Evolutionary conservation across 2,329 filamentous ascomycete species (phyloP).

Genomic region (Penicillium sp.): DNA sequence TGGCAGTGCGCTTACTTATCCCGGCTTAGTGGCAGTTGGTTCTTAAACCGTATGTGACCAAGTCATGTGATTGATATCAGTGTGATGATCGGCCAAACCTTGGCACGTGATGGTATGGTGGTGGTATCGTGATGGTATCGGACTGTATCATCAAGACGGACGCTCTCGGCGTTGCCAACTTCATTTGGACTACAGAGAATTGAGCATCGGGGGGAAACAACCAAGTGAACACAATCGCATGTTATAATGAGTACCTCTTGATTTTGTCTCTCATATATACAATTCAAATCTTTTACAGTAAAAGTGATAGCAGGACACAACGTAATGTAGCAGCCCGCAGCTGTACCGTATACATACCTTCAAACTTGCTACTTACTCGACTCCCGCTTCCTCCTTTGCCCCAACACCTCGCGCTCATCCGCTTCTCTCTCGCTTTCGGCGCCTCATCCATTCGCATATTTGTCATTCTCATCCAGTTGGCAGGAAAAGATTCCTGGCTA

Average conservation of each 20-base stretch:
- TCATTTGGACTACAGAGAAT: constrained; percentile 5
- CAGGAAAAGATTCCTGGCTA: constrained; percentile 21
- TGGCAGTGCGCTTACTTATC: constrained; percentile 20
- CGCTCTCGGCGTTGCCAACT: constrained; percentile 6
- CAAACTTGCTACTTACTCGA: constrained; percentile 21
- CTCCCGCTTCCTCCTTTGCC: constrained; percentile 22
- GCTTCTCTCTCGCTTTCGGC: constrained; percentile 14
- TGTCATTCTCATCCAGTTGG: constrained; percentile 15
- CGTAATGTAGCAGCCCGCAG: constrained; percentile 9
- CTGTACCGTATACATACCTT: constrained; percentile 22
- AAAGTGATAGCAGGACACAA: background rate
- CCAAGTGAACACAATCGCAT: constrained; percentile 1
- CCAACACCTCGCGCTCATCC: constrained; percentile 19
- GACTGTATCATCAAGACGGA: constrained; percentile 2
- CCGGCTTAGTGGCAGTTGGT: constrained; percentile 14
- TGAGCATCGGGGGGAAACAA: background rate
- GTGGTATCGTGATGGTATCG: constrained; percentile 1
- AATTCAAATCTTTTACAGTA: background rate
- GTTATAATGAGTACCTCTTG: background rate
- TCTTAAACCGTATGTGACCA: constrained; percentile 3
- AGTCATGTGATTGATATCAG: background rate
- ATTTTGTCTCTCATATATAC: background rate
- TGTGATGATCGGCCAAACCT: background rate
- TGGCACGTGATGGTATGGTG: constrained; percentile 2
- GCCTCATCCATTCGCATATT: constrained; percentile 18